These are phyloP conservation scores for Ailanthus altissimus DNA, from an alignment of 345 rosid species.

Conservation along the genomic window DNA sequence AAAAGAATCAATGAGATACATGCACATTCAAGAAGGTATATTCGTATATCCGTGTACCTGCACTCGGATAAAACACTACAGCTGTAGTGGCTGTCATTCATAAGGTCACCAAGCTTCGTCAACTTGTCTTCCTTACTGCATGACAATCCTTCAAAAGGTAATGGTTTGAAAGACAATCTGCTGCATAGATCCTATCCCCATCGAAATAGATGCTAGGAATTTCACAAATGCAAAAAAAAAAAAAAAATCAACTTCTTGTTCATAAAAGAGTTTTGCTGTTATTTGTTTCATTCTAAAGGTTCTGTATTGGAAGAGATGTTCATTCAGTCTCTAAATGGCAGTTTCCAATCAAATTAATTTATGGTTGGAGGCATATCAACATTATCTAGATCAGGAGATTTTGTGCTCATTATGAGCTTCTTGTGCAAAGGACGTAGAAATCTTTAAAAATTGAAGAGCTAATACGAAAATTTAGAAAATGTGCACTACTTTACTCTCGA, in stretches of 20 bases:
- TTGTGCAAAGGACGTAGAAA: neutral
- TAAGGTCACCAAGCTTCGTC: constrained; percentile 85
- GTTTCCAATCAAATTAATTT: neutral
- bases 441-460: neutral
- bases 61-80: constrained; percentile 90
- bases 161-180: neutral
- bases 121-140: constrained; percentile 86
- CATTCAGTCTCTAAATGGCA: neutral
- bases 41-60: constrained; percentile 53
- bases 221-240: neutral
- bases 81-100: constrained; percentile 94
- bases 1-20: too few species aligned
- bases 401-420: neutral
- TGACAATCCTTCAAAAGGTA: constrained; percentile 18
- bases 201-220: neutral
- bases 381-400: neutral
- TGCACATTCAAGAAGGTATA: neutral
- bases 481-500: neutral
- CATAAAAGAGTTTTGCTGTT: neutral
- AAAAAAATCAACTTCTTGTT: neutral
- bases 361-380: neutral
- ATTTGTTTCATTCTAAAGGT: too few species aligned
- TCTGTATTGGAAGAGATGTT: too few species aligned
- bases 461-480: neutral
- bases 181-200: constrained; percentile 1